Percentiles rank a stretch among this genome's conserved stretches.
Evolutionary conservation across 106 monocot genomes (phyloP).

Genomic region (Dioscorea zingiberensis): DNA sequence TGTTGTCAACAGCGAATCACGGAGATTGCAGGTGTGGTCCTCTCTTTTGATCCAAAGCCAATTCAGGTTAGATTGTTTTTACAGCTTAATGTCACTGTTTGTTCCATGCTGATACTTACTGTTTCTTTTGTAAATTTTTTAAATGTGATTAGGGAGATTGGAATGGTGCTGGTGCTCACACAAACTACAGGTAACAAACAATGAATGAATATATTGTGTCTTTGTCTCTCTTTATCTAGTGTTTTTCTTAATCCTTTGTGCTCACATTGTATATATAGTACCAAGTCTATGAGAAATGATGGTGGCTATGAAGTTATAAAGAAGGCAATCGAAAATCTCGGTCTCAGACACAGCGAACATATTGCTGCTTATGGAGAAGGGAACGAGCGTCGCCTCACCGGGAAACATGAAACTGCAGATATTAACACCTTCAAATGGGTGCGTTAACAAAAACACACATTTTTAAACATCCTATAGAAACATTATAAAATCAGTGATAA

Average conservation of each 20-base stretch:
- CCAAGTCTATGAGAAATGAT: constrained; percentile 55
- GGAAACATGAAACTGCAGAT: constrained; percentile 72
- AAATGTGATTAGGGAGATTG: constrained; percentile 46
- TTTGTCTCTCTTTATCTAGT: not conserved
- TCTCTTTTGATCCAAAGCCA: constrained; percentile 86
- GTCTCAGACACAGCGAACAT: constrained; percentile 59
- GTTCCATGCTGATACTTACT: not conserved
- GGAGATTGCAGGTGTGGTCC: constrained; percentile 76
- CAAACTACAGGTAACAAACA: constrained; percentile 80
- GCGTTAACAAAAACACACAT: no score
- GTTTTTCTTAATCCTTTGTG: not conserved
- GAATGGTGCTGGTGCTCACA: constrained; percentile 78
- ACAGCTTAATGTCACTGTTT: not conserved
- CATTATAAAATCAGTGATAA: no score
- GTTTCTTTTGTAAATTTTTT: not conserved
- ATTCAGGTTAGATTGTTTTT: constrained; percentile 33
- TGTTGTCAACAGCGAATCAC: constrained; percentile 60
- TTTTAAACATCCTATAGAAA: no score
- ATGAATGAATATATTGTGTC: no score
- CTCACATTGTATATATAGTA: constrained; percentile 15
- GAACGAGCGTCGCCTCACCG: constrained; percentile 79
- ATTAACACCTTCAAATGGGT: constrained; percentile 84
- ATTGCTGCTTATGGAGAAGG: constrained; percentile 81
- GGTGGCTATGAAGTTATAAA: constrained; percentile 56
- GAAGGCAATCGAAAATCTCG: constrained; percentile 52